These are phyloP conservation scores for Cordyceps cateniannulata DNA, from an alignment of 2,329 filamentous ascomycete species.

Conservation along the genomic window DNA sequence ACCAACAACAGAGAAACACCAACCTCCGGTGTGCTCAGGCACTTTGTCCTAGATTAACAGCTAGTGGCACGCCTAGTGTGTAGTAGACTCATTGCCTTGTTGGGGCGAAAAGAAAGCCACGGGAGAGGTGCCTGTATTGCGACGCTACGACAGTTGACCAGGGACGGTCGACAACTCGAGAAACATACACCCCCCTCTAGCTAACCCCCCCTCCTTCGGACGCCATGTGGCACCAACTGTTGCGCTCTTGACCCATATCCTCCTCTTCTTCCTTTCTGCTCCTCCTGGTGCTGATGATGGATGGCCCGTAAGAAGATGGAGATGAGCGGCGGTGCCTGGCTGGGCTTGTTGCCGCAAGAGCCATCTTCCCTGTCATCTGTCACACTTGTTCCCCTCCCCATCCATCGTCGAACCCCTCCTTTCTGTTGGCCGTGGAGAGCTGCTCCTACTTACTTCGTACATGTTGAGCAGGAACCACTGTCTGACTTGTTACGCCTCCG, in stretches of 20 bases:
- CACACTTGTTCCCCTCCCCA: not conserved
- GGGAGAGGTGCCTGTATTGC: not conserved
- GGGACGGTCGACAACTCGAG: no score
- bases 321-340: no score
- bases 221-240: no score
- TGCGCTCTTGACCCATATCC: no score
- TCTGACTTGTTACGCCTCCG: constrained; percentile 10
- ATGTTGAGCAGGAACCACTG: constrained; percentile 2
- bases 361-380: not conserved
- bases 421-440: not conserved
- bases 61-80: not conserved
- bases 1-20: not conserved
- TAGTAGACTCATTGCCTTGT: not conserved
- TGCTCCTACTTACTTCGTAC: not conserved
- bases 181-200: no score
- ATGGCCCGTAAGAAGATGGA: no score
- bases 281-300: not conserved
- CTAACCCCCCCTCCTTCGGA: no score
- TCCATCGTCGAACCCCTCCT: not conserved
- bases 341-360: no score
- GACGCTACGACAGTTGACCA: not conserved
- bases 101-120: not conserved
- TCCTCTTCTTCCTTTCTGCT: no score
- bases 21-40: not conserved
- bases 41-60: constrained; percentile 1